These are phyloP conservation scores for Candida railenensis DNA, from an alignment of 805 yeast genomes.

Conservation along the genomic window DNA sequence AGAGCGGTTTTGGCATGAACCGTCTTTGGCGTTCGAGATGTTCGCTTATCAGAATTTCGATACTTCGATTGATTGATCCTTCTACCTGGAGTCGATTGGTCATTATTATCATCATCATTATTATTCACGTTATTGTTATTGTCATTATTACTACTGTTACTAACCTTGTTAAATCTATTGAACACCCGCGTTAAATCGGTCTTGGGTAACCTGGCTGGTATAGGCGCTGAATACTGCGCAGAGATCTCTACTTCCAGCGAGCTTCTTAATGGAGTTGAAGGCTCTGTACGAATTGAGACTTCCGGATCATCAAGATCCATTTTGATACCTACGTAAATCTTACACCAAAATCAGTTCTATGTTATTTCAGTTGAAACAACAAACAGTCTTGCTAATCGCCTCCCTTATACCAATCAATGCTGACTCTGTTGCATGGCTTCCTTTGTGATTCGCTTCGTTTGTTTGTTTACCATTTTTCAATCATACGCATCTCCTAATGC, in stretches of 20 bases:
- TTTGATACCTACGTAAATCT: background rate
- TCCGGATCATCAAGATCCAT: slow-evolving; percentile 3
- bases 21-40: slow-evolving; percentile 1
- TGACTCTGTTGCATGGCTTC: background rate
- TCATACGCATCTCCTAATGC: background rate
- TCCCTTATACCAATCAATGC: no score
- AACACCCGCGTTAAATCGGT: slow-evolving; percentile 3
- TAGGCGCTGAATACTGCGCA: slow-evolving; percentile 8
- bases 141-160: background rate
- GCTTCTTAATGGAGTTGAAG: slow-evolving; percentile 17
- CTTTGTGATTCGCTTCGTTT: background rate
- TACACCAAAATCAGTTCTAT: no score
- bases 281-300: slow-evolving; percentile 13
- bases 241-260: slow-evolving; percentile 1
- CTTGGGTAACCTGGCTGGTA: slow-evolving; percentile 3
- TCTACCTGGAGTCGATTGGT: background rate
- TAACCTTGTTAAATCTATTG: background rate
- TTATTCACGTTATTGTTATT: background rate
- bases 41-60: background rate
- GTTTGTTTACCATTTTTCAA: background rate
- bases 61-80: no score
- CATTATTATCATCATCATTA: background rate
- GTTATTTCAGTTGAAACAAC: no score
- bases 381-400: no score
- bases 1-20: background rate